Percentiles rank a stretch among this genome's conserved stretches.
These are phyloP conservation scores for Silybum marianum DNA, from an alignment of 129 eudicot genomes.

Conservation along the genomic window DNA sequence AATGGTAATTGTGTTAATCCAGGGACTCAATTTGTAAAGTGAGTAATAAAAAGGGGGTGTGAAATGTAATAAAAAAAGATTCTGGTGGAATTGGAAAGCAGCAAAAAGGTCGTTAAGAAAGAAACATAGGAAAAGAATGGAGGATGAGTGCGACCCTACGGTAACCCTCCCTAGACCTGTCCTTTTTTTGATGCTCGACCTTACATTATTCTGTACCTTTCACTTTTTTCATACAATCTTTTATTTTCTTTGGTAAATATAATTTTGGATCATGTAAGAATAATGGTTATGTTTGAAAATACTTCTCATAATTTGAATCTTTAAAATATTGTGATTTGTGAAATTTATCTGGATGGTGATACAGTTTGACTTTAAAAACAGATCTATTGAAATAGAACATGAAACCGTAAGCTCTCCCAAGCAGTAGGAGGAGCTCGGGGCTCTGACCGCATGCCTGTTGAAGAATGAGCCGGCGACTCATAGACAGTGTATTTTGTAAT, in stretches of 20 bases:
- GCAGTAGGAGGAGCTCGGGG: no score
- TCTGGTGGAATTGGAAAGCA: not conserved
- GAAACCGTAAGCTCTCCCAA: no score
- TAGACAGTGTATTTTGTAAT: no score
- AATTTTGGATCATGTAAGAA: no score
- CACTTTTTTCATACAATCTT: constrained; percentile 5
- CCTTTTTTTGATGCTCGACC: constrained; percentile 24
- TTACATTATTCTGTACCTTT: constrained; percentile 31
- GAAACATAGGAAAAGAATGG: constrained; percentile 14
- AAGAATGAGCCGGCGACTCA: no score
- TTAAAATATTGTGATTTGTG: no score
- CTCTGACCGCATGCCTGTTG: no score
- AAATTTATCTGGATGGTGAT: no score
- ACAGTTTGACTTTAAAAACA: no score
- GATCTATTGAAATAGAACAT: no score
- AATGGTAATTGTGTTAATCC: not conserved
- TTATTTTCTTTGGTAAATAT: not conserved
- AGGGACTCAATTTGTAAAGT: constrained; percentile 1
- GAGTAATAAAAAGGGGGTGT: not conserved
- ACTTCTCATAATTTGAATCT: no score
- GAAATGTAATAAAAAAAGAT: not conserved
- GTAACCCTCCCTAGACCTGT: constrained; percentile 31
- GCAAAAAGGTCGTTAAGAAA: constrained; percentile 36
- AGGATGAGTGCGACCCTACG: constrained; percentile 37
- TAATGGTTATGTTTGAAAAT: no score